Evolutionary conservation across 495 filamentous ascomycete genomes (phyloP), one percentile per base, ranked within the genome.

Genomic region (Rhypophila decipiens): DNA sequence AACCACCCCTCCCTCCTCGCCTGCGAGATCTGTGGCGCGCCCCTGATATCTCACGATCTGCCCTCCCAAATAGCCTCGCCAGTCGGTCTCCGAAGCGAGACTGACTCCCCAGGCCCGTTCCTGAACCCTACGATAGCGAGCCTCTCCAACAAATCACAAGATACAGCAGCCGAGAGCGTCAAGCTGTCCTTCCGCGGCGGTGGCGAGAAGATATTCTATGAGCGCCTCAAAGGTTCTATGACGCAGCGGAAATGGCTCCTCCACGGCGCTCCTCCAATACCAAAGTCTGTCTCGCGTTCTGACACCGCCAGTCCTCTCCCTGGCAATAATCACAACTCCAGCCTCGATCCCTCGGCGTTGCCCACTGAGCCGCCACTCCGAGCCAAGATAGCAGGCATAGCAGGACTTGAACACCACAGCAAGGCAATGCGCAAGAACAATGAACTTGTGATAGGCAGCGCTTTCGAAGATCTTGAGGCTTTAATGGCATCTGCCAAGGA

Each of bases 401-500:
- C 93, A 1, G 90, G 90, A 2, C 76, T 98, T 5, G 94, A 98
- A 58, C 82, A 85, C 47, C 81, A 87, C 55, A 85, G 87, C 4
- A 69, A 88, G 9, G 86, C 93, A 57, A 77, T 86, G 47, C 81
- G 89, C 29, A 89, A 82, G 65, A 94, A 94, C 63, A 97, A 96
- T 56, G 88, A 96, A 59, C 59, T 88, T 5, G 85, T 96, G 22
- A 95, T 98, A 42, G 90, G 91, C 33, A 88, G 80, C 57, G 90
- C 94, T 2, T 97, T 98, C 58, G 93, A 97, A 58, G 93, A 99
- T 63, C 77, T 99, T 12, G 90, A 96, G 59, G 90, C 94, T 2
- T 76, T 99, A 36, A 97, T 96, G 90, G 87, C 89, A 3, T 95
- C 89, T 9, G 93, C 94, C 7, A 96, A 96, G 60, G 86, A 97